These are phyloP conservation scores for Arctostaphylos glauca DNA, from an alignment of 148 eudicot species.

Conservation along the genomic window DNA sequence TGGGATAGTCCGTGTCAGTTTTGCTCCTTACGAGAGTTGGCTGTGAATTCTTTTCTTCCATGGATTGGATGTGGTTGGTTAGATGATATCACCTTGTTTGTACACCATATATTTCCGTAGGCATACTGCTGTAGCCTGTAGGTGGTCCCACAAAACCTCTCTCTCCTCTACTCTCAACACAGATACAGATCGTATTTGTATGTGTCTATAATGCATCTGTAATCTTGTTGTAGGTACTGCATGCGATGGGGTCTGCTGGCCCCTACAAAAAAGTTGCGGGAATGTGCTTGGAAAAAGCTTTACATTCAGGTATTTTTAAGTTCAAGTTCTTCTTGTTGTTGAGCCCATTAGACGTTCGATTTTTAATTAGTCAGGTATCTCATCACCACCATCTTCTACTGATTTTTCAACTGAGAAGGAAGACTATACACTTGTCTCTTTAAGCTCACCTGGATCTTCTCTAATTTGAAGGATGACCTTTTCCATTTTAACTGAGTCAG, in stretches of 20 bases:
- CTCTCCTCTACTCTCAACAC: too few relatives aligned
- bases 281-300: constrained; percentile 90
- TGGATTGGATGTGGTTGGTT: not conserved
- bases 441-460: not conserved
- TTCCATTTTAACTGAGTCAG: not conserved
- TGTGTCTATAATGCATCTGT: not conserved
- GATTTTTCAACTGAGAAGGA: not conserved
- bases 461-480: not conserved
- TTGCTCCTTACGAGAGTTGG: not conserved
- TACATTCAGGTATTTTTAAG: constrained; percentile 60
- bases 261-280: constrained; percentile 60
- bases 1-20: not conserved
- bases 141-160: not conserved
- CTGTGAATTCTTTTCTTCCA: not conserved
- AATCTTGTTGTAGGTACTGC: constrained; percentile 51
- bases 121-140: not conserved
- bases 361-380: not conserved
- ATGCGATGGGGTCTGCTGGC: constrained; percentile 86
- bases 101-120: constrained; percentile 1
- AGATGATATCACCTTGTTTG: not conserved
- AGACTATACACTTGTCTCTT: not conserved
- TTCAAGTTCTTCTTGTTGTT: not conserved
- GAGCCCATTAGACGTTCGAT: not conserved
- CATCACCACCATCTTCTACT: not conserved
- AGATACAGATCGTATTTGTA: not conserved